Evolutionary conservation across 345 rosid species (phyloP).

Genomic region (Nasturtium officinale): DNA sequence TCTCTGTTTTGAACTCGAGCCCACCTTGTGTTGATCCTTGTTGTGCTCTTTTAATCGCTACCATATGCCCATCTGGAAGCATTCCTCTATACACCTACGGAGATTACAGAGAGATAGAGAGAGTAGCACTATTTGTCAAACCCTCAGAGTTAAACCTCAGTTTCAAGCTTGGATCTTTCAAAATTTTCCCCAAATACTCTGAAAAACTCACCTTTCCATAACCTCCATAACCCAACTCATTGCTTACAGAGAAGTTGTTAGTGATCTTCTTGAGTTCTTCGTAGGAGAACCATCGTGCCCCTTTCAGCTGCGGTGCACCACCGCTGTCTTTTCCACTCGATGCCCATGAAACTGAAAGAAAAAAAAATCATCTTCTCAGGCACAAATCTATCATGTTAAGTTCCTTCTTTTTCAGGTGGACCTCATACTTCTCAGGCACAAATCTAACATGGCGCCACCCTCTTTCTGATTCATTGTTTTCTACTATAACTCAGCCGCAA

Average conservation of each 20-base stretch:
- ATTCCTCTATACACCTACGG: conserved; percentile 81
- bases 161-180: conserved; percentile 7
- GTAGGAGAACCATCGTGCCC: conserved; percentile 92
- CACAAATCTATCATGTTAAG: conserved; percentile 1
- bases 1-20: conserved; percentile 95
- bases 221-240: conserved; percentile 92
- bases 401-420: not conserved
- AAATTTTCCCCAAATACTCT: not conserved
- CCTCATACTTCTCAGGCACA: not conserved
- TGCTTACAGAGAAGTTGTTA: conserved; percentile 65
- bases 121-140: not conserved
- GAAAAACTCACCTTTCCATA: conserved; percentile 69
- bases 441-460: not conserved
- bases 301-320: conserved; percentile 88
- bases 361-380: not conserved
- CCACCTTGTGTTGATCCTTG: conserved; percentile 95
- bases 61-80: conserved; percentile 70
- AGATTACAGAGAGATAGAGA: conserved; percentile 1
- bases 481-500: no score
- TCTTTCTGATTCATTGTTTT: no score
- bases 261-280: conserved; percentile 91
- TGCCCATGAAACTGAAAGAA: conserved; percentile 80
- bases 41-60: conserved; percentile 92
- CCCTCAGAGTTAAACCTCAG: not conserved
- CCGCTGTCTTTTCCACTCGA: conserved; percentile 86